Evolutionary conservation across 805 yeast genomes (phyloP).

Genomic region (Saturnispora zaruensis): DNA sequence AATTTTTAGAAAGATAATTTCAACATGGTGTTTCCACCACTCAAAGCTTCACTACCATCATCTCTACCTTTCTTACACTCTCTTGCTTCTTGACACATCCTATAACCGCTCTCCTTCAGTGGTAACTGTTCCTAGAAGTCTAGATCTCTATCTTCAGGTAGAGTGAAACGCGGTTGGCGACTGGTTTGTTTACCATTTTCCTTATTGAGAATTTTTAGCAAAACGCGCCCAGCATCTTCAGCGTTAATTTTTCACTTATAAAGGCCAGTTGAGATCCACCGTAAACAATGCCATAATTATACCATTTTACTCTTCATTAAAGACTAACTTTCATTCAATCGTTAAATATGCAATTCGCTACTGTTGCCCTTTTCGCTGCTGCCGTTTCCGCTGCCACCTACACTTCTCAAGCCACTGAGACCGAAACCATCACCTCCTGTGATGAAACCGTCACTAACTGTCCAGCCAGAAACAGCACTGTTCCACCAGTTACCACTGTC

Average conservation of each 20-base stretch:
- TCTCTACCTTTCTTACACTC: no score
- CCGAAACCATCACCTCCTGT: constrained; percentile 34
- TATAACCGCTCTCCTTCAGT: not conserved
- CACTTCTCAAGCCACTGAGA: constrained; percentile 28
- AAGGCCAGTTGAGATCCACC: not conserved
- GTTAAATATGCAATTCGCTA: constrained; percentile 38
- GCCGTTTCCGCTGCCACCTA: constrained; percentile 24
- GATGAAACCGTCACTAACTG: constrained; percentile 31
- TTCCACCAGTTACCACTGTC: constrained; percentile 26
- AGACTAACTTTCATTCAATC: constrained; percentile 20
- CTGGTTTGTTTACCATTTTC: constrained; percentile 4
- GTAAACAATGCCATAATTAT: not conserved
- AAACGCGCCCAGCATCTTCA: not conserved
- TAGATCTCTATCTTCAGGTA: not conserved
- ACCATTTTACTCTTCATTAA: not conserved
- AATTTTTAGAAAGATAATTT: no score
- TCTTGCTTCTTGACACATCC: not conserved
- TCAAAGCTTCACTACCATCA: no score
- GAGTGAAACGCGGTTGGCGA: constrained; percentile 3
- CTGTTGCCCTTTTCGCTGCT: constrained; percentile 31
- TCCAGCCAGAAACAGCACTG: constrained; percentile 20
- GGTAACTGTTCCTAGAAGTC: not conserved
- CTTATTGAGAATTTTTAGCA: not conserved
- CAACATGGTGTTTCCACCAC: no score
- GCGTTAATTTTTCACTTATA: not conserved